Evolutionary conservation across 805 yeast species (phyloP).

Genomic region (Sugiyamaella valdiviana): DNA sequence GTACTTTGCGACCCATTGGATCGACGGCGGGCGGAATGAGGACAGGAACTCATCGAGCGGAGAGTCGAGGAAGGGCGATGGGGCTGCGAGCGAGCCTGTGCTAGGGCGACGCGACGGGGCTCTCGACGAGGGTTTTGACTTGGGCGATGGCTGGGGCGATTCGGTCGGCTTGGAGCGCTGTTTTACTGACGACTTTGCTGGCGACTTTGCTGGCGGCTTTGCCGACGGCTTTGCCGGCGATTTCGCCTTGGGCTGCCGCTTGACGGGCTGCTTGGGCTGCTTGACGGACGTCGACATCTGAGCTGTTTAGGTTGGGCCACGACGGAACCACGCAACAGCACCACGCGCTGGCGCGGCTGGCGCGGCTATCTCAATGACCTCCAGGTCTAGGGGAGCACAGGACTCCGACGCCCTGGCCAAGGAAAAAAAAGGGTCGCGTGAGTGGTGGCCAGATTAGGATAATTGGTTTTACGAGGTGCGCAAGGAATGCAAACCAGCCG

Average conservation of each 20-base stretch:
- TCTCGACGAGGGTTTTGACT: background rate
- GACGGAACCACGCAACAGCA: too few species aligned
- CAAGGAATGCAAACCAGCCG: too few species aligned
- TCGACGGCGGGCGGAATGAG: constrained; percentile 72
- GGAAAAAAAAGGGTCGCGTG: too few species aligned
- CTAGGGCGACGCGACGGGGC: background rate
- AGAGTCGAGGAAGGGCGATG: constrained; percentile 42
- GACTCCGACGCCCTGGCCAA: too few species aligned
- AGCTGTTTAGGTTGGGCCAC: too few species aligned
- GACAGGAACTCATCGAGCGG: constrained; percentile 74
- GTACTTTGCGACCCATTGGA: constrained; percentile 87
- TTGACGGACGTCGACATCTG: background rate
- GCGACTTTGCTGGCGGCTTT: background rate
- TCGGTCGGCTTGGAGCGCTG: too few species aligned
- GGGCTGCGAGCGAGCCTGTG: background rate
- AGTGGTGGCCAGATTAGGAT: too few species aligned
- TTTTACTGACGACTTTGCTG: too few species aligned
- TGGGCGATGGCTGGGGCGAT: background rate
- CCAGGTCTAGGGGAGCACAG: too few species aligned
- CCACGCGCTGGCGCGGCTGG: too few species aligned
- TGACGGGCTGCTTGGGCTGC: background rate
- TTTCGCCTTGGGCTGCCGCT: background rate
- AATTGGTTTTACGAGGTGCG: too few species aligned
- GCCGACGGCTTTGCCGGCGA: background rate
- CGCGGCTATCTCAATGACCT: too few species aligned